Base-by-base conservation (phyloP, 305 asterid genomes). In the Caryopteris hybrid region DNA sequence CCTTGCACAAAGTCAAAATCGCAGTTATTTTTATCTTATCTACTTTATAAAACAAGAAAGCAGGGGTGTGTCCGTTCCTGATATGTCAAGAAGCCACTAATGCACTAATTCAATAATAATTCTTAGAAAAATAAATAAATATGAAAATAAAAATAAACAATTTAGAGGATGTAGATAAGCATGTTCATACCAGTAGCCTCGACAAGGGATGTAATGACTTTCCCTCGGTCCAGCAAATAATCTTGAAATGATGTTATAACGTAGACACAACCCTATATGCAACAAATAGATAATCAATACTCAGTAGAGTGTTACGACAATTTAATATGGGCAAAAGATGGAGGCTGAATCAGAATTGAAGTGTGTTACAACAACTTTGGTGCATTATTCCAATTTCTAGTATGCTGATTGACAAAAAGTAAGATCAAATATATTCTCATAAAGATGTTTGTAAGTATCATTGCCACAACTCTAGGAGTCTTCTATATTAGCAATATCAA, bases 141-240 rank as follows among this genome's bases (percentile, higher is more conserved):
- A 25, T n/a, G n/a, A 22, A 18, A 56, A 45, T 8, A 13, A 41
- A 21, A 13, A 66, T 23, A 7, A 18, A 66, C 4, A 39, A 66
- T 25, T n/a, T n/a, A n/a, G 39, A 48, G 7, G 34, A 31, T 61
- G 20, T 13, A 8, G n/a, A 20, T 53, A 31, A 17, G 22, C 16
- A 45, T 16, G 61, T 21, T 68, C 82, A 36, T 80, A 92, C 98
- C 98, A 41, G 92, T 83, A 54, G 97, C 98, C 83, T 92, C 97
- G 8, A 90, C 93, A 25, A 92, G 95, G 8, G 83, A 86, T 62
- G 84, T 21, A 57, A 92, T 86, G 72, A 85, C 81, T 71, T 69
- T 88, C 60, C 72, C 91, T 36, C 96, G 84, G 66, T 84, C 88
- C 69, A 79, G 45, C 21, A 85, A 73, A 70, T 85, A 88, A 6